Evolutionary conservation across 345 rosid genomes (phyloP).

Genomic region (Diplotaxis tenuifolia): DNA sequence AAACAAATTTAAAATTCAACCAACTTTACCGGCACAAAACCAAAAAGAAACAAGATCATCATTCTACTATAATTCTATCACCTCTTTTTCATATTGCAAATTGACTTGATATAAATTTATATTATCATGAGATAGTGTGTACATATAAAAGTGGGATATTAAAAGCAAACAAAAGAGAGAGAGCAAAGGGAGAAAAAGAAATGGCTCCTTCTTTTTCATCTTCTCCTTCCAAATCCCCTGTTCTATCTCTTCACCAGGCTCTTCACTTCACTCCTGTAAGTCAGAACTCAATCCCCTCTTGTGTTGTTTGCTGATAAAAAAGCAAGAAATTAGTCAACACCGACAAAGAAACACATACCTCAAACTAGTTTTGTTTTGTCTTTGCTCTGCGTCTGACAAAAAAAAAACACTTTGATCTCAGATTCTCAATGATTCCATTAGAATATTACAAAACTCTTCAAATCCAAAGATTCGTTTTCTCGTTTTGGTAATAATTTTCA

Average conservation of each 20-base stretch:
- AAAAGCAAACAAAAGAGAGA: slow-evolving; percentile 13
- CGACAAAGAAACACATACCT: slow-evolving; percentile 3
- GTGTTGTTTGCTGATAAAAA: slow-evolving; percentile 19
- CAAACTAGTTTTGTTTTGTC: slow-evolving; percentile 14
- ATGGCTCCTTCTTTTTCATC: slow-evolving; percentile 73
- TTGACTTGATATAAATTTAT: slow-evolving; percentile 28
- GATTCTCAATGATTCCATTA: slow-evolving; percentile 22
- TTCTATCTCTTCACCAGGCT: slow-evolving; percentile 49
- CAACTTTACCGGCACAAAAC: slow-evolving; percentile 3
- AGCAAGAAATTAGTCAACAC: background rate
- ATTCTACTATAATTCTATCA: background rate
- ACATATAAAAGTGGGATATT: slow-evolving; percentile 23
- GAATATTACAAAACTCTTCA: background rate
- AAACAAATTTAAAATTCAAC: slow-evolving; percentile 32
- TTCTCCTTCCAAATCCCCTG: slow-evolving; percentile 60
- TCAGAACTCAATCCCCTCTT: background rate
- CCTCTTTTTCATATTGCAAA: background rate
- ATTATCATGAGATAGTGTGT: slow-evolving; percentile 21
- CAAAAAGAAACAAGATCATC: background rate
- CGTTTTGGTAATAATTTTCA: background rate
- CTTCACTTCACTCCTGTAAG: slow-evolving; percentile 79
- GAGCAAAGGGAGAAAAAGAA: background rate
- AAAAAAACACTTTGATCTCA: slow-evolving; percentile 6
- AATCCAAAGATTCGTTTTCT: background rate
- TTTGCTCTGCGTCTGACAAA: background rate